phyloP scores from a whole-genome alignment of 805 yeast species.

The Blastobotrys americana region DNA sequence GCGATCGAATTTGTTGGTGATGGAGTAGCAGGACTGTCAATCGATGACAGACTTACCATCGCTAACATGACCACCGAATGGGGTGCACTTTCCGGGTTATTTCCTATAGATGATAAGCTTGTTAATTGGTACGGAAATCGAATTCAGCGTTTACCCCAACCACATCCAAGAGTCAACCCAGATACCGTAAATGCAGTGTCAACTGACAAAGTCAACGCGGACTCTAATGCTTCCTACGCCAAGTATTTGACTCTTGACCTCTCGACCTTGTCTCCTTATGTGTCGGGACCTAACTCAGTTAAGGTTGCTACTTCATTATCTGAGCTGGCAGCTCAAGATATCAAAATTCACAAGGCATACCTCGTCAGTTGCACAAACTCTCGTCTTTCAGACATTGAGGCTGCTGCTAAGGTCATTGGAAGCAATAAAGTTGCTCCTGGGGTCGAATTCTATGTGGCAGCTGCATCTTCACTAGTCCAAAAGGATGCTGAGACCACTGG shows the following conservation, averaged over 20 bases:
- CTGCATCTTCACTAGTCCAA: constrained; percentile 92
- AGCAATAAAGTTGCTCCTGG: constrained; percentile 80
- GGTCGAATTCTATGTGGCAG: constrained; percentile 95
- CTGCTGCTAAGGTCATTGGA: constrained; percentile 84
- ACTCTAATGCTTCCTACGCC: constrained; percentile 76
- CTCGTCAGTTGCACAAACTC: constrained; percentile 97
- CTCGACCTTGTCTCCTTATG: constrained; percentile 71
- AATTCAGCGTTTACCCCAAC: constrained; percentile 48
- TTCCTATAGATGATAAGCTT: constrained; percentile 86
- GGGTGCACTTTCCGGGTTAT: constrained; percentile 96
- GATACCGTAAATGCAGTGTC: constrained; percentile 49
- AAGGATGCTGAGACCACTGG: constrained; percentile 85
- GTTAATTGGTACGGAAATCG: constrained; percentile 72
- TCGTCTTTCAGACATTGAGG: constrained; percentile 81
- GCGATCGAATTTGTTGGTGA: constrained; percentile 92
- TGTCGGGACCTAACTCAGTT: constrained; percentile 97
- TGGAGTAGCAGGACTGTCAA: constrained; percentile 57
- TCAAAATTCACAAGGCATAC: constrained; percentile 87
- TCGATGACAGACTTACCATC: constrained; percentile 83
- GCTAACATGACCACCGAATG: constrained; percentile 98
- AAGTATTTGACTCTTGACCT: constrained; percentile 80
- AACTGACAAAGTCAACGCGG: constrained; percentile 46
- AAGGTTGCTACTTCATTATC: constrained; percentile 76
- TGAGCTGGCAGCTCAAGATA: constrained; percentile 62
- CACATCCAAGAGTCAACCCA: constrained; percentile 77